Percentiles rank a stretch among this genome's conserved stretches.
These are phyloP conservation scores for Afroboletus lepidellus DNA, from an alignment of 1,284 basidiomycete species.

Conservation along the genomic window DNA sequence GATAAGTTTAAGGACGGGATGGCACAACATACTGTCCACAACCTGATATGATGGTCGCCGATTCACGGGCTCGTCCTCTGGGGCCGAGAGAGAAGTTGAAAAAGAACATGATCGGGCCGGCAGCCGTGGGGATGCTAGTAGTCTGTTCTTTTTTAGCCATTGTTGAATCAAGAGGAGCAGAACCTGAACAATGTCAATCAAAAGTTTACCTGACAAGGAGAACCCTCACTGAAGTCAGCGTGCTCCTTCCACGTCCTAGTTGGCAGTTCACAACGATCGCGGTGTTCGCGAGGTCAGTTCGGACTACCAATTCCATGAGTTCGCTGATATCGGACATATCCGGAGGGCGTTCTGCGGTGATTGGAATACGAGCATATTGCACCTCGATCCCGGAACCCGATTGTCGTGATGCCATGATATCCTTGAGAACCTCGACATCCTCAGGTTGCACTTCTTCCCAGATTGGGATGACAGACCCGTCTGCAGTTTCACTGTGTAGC, in stretches of 20 bases:
- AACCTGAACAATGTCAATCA: slow-evolving; percentile 45
- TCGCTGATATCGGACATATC: slow-evolving; percentile 71
- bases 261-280: slow-evolving; percentile 97
- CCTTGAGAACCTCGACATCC: slow-evolving; percentile 84
- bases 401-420: slow-evolving; percentile 77
- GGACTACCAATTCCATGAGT: slow-evolving; percentile 80
- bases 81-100: slow-evolving; percentile 36
- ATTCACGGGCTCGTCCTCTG: slow-evolving; percentile 33
- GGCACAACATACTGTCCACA: slow-evolving; percentile 65
- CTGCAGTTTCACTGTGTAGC: slow-evolving; percentile 86
- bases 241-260: slow-evolving; percentile 92
- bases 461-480: slow-evolving; percentile 89
- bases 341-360: slow-evolving; percentile 79
- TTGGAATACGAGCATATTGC: slow-evolving; percentile 83
- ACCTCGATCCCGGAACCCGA: slow-evolving; percentile 55
- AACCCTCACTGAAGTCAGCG: slow-evolving; percentile 75
- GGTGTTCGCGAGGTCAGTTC: slow-evolving; percentile 67
- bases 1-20: background rate
- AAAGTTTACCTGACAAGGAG: background rate
- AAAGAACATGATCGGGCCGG: slow-evolving; percentile 40
- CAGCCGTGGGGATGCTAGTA: slow-evolving; percentile 36
- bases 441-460: slow-evolving; percentile 90
- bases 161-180: slow-evolving; percentile 84
- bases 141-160: slow-evolving; percentile 66
- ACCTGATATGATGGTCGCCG: slow-evolving; percentile 71